Percentiles rank a stretch among this genome's conserved stretches.
phyloP scores from a whole-genome alignment of 805 yeast species.

The Yarrowia sp. region DNA sequence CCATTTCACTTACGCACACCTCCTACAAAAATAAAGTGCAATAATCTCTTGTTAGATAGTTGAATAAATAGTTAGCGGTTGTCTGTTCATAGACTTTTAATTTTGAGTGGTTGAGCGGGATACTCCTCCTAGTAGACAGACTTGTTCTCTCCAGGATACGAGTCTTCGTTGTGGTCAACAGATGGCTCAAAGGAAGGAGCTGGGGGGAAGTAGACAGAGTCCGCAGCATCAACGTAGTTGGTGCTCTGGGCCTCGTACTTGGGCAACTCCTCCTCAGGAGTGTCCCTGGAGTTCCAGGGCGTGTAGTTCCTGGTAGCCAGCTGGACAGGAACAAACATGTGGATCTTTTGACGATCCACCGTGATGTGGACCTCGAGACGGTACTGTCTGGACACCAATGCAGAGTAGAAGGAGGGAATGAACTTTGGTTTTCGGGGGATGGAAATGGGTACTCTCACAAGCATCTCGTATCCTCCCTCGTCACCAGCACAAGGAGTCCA shows the following conservation, averaged over 20 bases:
- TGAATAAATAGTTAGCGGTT: constrained; percentile 20
- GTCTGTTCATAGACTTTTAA: constrained; percentile 16
- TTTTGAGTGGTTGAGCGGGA: not conserved
- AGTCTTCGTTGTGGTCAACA: not conserved
- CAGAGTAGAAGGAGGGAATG: constrained; percentile 23
- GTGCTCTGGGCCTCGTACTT: constrained; percentile 17
- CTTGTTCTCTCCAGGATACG: constrained; percentile 21
- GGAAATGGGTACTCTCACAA: not conserved
- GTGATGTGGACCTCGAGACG: constrained; percentile 9
- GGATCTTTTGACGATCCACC: constrained; percentile 3
- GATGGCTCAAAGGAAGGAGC: not conserved
- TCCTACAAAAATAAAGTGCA: no score
- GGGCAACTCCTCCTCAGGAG: constrained; percentile 20
- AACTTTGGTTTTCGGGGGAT: constrained; percentile 21
- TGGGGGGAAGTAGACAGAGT: constrained; percentile 7
- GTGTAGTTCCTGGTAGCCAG: constrained; percentile 23
- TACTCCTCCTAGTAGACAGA: not conserved
- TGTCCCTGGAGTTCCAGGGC: constrained; percentile 13
- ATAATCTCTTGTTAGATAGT: no score
- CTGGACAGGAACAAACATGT: constrained; percentile 19
- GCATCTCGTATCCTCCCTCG: constrained; percentile 8
- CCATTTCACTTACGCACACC: no score
- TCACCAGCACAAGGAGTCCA: not conserved
- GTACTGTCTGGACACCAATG: constrained; percentile 21
- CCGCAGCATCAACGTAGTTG: not conserved